Conservation (phyloP, 352 stramenopile genomes). For the Thalassiosira hispida region DNA sequence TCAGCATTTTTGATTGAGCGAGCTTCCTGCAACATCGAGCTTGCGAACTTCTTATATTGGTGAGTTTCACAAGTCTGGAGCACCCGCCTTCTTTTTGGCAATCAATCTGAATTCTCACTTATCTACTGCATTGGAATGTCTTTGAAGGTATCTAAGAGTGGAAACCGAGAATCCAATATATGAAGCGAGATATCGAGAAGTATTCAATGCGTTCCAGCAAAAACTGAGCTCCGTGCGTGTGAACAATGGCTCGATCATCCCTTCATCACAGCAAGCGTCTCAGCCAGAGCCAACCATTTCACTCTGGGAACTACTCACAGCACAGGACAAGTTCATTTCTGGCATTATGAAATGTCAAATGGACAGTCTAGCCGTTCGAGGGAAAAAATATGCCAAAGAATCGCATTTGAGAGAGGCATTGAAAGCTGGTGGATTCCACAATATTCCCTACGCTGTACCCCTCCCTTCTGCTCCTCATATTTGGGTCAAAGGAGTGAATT, state of each 20-base stretch:
- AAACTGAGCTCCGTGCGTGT: conserved; percentile 39
- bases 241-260: conserved; percentile 38
- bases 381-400: conserved; percentile 96
- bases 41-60: conserved; percentile 99
- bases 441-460: conserved; percentile 60
- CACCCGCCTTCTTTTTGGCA: conserved; percentile 55
- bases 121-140: conserved; percentile 20
- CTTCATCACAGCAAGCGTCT: conserved; percentile 8
- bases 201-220: conserved; percentile 80
- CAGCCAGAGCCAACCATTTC: conserved; percentile 31
- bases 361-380: conserved; percentile 91
- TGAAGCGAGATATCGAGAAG: conserved; percentile 89
- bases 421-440: conserved; percentile 72
- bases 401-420: conserved; percentile 91
- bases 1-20: conserved; percentile 94
- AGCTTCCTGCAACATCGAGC: conserved; percentile 92
- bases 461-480: conserved; percentile 81
- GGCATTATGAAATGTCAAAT: conserved; percentile 92
- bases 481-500: conserved; percentile 89
- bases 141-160: conserved; percentile 89
- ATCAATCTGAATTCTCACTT: conserved; percentile 71
- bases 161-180: conserved; percentile 92
- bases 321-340: conserved; percentile 93
- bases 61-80: conserved; percentile 83
- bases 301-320: conserved; percentile 73